These are phyloP conservation scores for Hura crepitans DNA, from an alignment of 441 rosid genomes.

Conservation along the genomic window DNA sequence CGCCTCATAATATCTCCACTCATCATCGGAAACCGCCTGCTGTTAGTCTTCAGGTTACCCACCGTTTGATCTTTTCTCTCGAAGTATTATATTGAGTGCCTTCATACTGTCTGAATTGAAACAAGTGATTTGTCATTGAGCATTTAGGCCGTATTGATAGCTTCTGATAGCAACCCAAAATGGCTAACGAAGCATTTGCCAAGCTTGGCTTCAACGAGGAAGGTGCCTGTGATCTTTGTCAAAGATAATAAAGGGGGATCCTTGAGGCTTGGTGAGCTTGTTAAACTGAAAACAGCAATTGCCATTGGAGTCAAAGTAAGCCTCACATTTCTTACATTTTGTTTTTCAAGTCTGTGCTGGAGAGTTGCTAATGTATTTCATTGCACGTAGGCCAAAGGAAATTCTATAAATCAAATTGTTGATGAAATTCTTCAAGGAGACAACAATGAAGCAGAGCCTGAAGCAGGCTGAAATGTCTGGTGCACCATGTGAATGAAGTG, in stretches of 20 bases:
- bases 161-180: conserved; percentile 74
- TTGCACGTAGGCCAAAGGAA: conserved; percentile 44
- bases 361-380: background rate
- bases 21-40: conserved; percentile 27
- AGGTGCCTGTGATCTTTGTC: conserved; percentile 56
- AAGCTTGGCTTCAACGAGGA: conserved; percentile 55
- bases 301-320: conserved; percentile 68
- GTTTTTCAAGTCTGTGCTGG: background rate
- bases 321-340: background rate
- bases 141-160: conserved; percentile 56
- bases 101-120: background rate
- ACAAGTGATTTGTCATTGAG: background rate
- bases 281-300: conserved; percentile 66
- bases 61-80: background rate
- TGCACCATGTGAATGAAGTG: too few relatives aligned
- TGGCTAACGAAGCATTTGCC: conserved; percentile 76
- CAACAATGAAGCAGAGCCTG: conserved; percentile 20
- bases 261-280: conserved; percentile 68
- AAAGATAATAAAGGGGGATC: conserved; percentile 64
- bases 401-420: conserved; percentile 38
- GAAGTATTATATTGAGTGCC: background rate
- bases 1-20: background rate
- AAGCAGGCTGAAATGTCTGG: conserved; percentile 8
- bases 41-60: conserved; percentile 61
- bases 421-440: conserved; percentile 37